Base-by-base conservation (phyloP, 2,329 filamentous ascomycete species). In the Cladobotryum protrusum region DNA sequence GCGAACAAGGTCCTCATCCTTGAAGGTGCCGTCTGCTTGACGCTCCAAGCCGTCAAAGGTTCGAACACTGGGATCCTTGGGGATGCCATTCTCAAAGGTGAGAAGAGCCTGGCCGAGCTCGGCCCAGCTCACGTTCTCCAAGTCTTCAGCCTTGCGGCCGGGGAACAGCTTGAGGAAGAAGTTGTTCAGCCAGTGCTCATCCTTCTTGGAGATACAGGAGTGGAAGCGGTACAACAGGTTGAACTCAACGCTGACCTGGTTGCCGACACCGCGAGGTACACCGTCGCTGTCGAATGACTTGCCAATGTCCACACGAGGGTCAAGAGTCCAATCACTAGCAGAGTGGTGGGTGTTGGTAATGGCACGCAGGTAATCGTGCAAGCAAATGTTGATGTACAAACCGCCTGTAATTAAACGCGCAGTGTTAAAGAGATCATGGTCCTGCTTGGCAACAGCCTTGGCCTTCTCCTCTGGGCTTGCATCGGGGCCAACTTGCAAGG, bases 171-270 rank as follows among this genome's bases (percentile, higher is more conserved):
- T 69, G 5, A 68, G 62, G 59, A 79, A 78, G 55, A 76, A 69
- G 13, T 75, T 68, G 42, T 83, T 73, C 15, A 79, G 79, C 81
- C 81, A 86, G 37, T 72, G 69, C 59, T 84, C 80, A 54, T 86
- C 83, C 18, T 74, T 73, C 54, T 75, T 69, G 3, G 78, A 82
- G 45, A 85, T 77, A 39, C 75, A 77, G 1, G 76, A 79, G 63
- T 86, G 82, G 73, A 81, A 86, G 20, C 82, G 72, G 59, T 86
- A 86, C 1, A 86, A 70, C 24, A 86, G 68, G 52, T 86, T 86
- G 66, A 86, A 86, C 62, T 86, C 82, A 3, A 80, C 82, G 39
- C 78, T 82, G 42, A 85, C 81, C 56, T 85, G 81, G 58, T 86
- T 86, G 12, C 83, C 82, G 3, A 80, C 72, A 2, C 79, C 83